Conservation (phyloP, 345 rosid species). For the Corchorus capsularis region DNA sequence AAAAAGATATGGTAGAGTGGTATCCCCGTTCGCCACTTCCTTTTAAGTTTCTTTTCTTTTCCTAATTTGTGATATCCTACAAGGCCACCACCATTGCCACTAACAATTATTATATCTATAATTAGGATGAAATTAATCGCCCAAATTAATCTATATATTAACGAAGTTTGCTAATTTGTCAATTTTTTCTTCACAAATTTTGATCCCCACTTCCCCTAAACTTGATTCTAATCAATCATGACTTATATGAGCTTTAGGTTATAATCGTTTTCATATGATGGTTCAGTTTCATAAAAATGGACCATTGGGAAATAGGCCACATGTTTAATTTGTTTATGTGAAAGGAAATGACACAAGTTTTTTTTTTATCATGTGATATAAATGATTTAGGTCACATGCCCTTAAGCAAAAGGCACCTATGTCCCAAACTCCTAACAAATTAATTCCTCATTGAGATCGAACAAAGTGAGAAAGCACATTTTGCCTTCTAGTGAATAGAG, state of each 20-base stretch:
- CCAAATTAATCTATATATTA: too few relatives aligned
- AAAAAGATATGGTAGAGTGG: background rate
- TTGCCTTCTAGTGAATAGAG: background rate
- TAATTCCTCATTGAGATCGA: background rate
- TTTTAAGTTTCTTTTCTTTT: background rate
- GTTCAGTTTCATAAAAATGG: background rate
- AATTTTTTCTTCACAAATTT: background rate
- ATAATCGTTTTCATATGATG: background rate
- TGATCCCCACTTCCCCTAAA: too few relatives aligned
- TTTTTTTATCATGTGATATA: background rate
- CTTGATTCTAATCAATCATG: background rate
- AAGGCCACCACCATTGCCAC: conserved; percentile 23
- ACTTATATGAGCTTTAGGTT: background rate
- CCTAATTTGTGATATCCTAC: conserved; percentile 23
- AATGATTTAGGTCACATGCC: background rate
- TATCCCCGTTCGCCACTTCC: conserved; percentile 20
- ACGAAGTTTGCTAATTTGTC: conserved; percentile 1
- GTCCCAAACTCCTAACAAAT: background rate
- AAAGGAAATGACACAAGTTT: background rate
- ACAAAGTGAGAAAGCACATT: background rate
- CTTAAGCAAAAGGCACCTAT: background rate
- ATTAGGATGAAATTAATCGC: background rate
- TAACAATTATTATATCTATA: background rate
- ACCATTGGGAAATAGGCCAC: background rate
- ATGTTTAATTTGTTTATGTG: background rate